Conservation (phyloP, 116 monocot genomes). For the Dioscorea cayenensis region DNA sequence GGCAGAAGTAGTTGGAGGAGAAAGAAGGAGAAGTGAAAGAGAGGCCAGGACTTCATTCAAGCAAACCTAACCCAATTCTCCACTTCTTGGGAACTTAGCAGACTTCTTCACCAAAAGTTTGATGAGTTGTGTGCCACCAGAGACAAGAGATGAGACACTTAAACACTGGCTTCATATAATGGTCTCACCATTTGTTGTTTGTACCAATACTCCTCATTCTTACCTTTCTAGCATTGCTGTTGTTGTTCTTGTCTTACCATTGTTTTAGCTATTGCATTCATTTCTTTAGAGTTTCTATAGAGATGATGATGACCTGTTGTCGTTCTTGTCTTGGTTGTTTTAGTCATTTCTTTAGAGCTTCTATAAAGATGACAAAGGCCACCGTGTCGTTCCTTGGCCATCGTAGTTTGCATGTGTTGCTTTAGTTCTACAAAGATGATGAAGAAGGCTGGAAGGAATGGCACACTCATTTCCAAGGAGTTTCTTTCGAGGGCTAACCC, state of each 20-base stretch:
- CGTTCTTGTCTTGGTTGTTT: no score
- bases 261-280: no score
- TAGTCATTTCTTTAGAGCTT: no score
- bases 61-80: slow-evolving; percentile 6
- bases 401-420: neutral
- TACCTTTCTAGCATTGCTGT: neutral
- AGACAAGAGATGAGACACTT: slow-evolving; percentile 7
- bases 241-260: no score
- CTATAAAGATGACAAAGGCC: no score
- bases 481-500: slow-evolving; percentile 14
- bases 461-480: slow-evolving; percentile 9
- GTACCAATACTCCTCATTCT: slow-evolving; percentile 3
- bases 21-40: neutral
- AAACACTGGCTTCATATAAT: slow-evolving; percentile 7
- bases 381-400: no score
- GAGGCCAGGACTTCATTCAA: neutral
- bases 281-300: no score
- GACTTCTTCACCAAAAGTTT: neutral
- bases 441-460: slow-evolving; percentile 21
- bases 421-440: slow-evolving; percentile 4
- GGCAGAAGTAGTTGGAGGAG: neutral
- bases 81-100: neutral
- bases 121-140: slow-evolving; percentile 14
- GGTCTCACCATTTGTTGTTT: slow-evolving; percentile 4
- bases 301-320: no score